These are phyloP conservation scores for Xylariaceae sp. DNA, from an alignment of 2,329 filamentous ascomycete species.

Conservation along the genomic window DNA sequence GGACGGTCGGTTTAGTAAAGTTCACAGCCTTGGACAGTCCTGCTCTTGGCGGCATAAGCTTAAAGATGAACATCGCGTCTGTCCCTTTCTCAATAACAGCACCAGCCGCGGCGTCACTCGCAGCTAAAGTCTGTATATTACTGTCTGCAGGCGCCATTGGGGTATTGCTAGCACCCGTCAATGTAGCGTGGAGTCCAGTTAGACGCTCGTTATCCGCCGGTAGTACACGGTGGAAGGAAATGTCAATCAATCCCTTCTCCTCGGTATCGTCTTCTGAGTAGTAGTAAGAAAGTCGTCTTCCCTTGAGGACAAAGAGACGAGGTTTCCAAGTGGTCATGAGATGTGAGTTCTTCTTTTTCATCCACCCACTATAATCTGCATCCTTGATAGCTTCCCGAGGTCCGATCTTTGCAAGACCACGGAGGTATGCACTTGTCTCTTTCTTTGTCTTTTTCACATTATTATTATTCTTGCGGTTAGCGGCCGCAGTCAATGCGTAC, in stretches of 20 bases:
- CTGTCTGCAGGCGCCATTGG: conserved; percentile 52
- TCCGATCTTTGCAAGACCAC: conserved; percentile 74
- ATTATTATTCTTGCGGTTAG: conserved; percentile 46
- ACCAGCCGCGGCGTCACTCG: conserved; percentile 36
- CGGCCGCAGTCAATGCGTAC: conserved; percentile 44
- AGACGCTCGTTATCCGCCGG: conserved; percentile 88
- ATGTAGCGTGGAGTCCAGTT: conserved; percentile 83
- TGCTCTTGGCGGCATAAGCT: conserved; percentile 84
- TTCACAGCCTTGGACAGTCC: conserved; percentile 88
- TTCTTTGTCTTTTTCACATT: conserved; percentile 74
- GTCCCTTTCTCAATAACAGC: conserved; percentile 42
- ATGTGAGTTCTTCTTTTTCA: conserved; percentile 98
- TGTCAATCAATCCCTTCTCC: conserved; percentile 95
- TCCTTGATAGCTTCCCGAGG: conserved; percentile 79
- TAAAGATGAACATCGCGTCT: conserved; percentile 92
- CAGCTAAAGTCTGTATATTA: conserved; percentile 43
- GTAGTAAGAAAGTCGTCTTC: conserved; percentile 88
- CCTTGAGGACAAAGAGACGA: conserved; percentile 89
- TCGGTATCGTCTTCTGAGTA: conserved; percentile 90
- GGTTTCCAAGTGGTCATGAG: conserved; percentile 98
- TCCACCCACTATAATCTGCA: conserved; percentile 96
- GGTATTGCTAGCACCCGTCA: conserved; percentile 77
- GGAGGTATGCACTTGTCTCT: conserved; percentile 88
- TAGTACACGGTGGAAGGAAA: conserved; percentile 94
- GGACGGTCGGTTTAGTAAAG: conserved; percentile 94